A percentile compares a stretch with the other conserved stretches of the same genome.
Evolutionary conservation across 352 stramenopile genomes (phyloP).

Genomic region (Pythium monospermum): DNA sequence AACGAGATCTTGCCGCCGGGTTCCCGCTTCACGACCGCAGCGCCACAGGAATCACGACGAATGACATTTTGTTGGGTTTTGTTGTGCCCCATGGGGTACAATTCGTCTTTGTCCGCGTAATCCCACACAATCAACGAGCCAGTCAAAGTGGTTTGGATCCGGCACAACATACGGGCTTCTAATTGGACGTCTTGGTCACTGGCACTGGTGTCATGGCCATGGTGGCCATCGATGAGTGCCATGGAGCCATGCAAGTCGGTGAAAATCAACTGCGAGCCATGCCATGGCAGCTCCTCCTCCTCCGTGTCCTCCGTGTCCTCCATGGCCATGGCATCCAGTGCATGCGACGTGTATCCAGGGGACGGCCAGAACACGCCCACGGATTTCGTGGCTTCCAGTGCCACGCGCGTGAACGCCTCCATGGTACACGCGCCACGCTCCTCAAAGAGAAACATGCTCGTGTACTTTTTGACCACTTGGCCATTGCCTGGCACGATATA

Average conservation of each 20-base stretch:
- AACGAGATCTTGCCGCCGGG: slow-evolving; percentile 43
- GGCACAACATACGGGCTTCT: slow-evolving; percentile 53
- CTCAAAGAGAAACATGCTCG: slow-evolving; percentile 56
- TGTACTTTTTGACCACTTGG: slow-evolving; percentile 63
- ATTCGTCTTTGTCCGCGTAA: slow-evolving; percentile 60
- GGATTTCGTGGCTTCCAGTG: slow-evolving; percentile 40
- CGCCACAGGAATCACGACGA: slow-evolving; percentile 46
- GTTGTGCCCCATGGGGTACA: slow-evolving; percentile 28
- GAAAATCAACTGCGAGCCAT: slow-evolving; percentile 45
- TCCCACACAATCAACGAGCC: slow-evolving; percentile 53
- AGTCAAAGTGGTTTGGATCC: slow-evolving; percentile 28
- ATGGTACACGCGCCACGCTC: slow-evolving; percentile 31
- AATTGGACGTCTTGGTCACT: slow-evolving; percentile 33
- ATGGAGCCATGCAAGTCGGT: slow-evolving; percentile 33
- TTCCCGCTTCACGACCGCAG: slow-evolving; percentile 39
- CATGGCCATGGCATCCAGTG: slow-evolving; percentile 29
- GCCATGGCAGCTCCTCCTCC: too few relatives aligned
- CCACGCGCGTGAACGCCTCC: slow-evolving; percentile 35
- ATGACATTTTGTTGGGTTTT: too few relatives aligned
- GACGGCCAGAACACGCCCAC: slow-evolving; percentile 59
- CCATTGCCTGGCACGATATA: slow-evolving; percentile 22
- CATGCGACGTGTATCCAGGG: slow-evolving; percentile 27
- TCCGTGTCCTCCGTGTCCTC: too few relatives aligned
- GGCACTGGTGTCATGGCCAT: too few relatives aligned
- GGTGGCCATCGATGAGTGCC: slow-evolving; percentile 30